Evolutionary conservation across 176 grass and related monocot species (phyloP).

Genomic region (Raddia guianensis): DNA sequence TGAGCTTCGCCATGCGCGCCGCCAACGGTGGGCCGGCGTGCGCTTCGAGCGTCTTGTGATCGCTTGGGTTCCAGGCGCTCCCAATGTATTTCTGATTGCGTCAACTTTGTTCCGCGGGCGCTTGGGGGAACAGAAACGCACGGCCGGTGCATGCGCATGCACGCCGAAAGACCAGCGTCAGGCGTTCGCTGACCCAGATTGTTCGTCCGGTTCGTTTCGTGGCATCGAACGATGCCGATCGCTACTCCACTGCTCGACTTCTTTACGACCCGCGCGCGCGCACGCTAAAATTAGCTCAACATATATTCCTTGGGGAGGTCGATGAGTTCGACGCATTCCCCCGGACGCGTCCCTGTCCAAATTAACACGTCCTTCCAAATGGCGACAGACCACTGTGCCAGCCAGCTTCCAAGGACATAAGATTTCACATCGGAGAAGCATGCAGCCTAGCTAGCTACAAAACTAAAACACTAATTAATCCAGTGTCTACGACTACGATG

Average conservation of each 20-base stretch:
- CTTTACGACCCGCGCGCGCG: background rate
- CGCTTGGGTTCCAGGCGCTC: too few relatives aligned
- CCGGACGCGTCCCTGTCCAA: slow-evolving; percentile 20
- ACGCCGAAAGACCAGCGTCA: too few relatives aligned
- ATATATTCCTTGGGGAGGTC: background rate
- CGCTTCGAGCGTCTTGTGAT: too few relatives aligned
- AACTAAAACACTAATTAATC: background rate
- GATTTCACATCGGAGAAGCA: slow-evolving; percentile 17
- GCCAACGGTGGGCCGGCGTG: too few relatives aligned
- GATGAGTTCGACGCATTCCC: slow-evolving; percentile 19
- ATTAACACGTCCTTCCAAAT: slow-evolving; percentile 39
- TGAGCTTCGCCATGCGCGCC: too few relatives aligned
- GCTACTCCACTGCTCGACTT: background rate
- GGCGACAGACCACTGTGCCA: background rate
- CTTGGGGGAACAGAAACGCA: too few relatives aligned
- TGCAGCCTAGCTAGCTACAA: background rate
- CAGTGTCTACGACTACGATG: background rate
- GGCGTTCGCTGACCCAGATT: too few relatives aligned
- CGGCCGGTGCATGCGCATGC: too few relatives aligned
- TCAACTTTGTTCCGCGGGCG: too few relatives aligned
- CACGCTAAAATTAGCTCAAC: background rate
- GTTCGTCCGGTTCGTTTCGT: background rate
- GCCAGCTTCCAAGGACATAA: background rate
- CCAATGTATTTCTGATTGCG: too few relatives aligned
- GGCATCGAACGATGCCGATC: background rate